A percentile compares a stretch with the other conserved stretches of the same genome.
Evolutionary conservation across 805 yeast genomes (phyloP).

Genomic region (Kluyveromyces dobzhanskii): DNA sequence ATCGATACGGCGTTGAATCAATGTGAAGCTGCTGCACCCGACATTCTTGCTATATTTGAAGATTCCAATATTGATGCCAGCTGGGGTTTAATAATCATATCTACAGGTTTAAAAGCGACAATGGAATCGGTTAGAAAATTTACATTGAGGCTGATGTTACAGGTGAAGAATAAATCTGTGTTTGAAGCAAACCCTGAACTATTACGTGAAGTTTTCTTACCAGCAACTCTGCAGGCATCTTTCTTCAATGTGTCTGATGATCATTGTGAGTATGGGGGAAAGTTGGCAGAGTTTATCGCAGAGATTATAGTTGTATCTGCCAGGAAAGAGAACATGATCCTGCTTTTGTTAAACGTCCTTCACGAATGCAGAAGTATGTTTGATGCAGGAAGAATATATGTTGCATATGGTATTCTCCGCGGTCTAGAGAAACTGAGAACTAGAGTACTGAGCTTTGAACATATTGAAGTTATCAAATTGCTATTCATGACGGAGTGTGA

Average conservation of each 20-base stretch:
- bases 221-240: conserved; percentile 53
- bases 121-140: conserved; percentile 71
- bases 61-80: conserved; percentile 50
- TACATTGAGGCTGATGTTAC: conserved; percentile 46
- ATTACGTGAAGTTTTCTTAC: conserved; percentile 40
- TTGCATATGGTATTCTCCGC: conserved; percentile 46
- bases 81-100: conserved; percentile 67
- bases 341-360: conserved; percentile 39
- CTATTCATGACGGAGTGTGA: conserved; percentile 36
- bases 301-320: conserved; percentile 11
- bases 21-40: conserved; percentile 65
- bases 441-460: conserved; percentile 16
- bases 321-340: conserved; percentile 10
- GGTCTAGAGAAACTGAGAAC: conserved; percentile 34
- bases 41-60: conserved; percentile 46
- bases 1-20: conserved; percentile 84
- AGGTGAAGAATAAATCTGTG: conserved; percentile 39
- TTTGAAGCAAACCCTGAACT: conserved; percentile 35
- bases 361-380: conserved; percentile 42
- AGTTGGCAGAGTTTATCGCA: conserved; percentile 38
- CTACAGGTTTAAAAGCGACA: conserved; percentile 68
- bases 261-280: conserved; percentile 52
- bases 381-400: conserved; percentile 63
- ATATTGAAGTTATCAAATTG: conserved; percentile 26
- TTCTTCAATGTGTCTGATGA: conserved; percentile 42